Evolutionary conservation across 116 monocot species (phyloP).

Genomic region (Dioscorea cayenensis): DNA sequence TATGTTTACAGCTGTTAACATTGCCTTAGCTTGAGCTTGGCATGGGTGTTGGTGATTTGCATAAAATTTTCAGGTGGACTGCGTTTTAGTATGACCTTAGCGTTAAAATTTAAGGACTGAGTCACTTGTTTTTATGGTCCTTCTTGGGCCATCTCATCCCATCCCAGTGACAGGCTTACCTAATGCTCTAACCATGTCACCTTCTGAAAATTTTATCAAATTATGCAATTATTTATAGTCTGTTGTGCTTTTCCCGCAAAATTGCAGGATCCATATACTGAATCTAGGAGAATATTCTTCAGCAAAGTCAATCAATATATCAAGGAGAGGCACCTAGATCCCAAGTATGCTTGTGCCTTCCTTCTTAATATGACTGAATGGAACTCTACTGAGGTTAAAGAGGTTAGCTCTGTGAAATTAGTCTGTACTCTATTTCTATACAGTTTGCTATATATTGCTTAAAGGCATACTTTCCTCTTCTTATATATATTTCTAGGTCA

Average conservation of each 20-base stretch:
- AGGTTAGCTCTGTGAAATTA: conserved; percentile 34
- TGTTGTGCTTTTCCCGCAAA: conserved; percentile 6
- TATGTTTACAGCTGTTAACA: too few species aligned
- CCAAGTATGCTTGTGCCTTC: conserved; percentile 94
- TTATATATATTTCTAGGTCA: conserved; percentile 34
- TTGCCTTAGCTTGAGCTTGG: too few species aligned
- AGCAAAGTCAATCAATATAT: conserved; percentile 86
- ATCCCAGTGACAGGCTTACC: not conserved
- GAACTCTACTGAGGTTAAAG: conserved; percentile 49
- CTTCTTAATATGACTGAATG: conserved; percentile 55
- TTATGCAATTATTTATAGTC: too few species aligned
- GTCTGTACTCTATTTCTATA: not conserved
- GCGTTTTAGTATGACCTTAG: too few species aligned
- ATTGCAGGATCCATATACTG: conserved; percentile 57
- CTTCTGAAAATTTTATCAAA: not conserved
- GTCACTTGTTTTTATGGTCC: too few species aligned
- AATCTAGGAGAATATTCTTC: conserved; percentile 69
- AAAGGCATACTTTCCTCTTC: not conserved
- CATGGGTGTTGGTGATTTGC: too few species aligned
- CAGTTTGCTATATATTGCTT: not conserved
- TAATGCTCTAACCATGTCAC: not conserved
- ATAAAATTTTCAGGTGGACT: too few species aligned
- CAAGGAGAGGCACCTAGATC: conserved; percentile 78
- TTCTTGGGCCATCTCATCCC: too few species aligned
- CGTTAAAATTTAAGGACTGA: too few species aligned